A percentile compares a stretch with the other conserved stretches of the same genome.
Conservation (phyloP, 192 early-diverging fungal genomes). For the Coemansia sp. region DNA sequence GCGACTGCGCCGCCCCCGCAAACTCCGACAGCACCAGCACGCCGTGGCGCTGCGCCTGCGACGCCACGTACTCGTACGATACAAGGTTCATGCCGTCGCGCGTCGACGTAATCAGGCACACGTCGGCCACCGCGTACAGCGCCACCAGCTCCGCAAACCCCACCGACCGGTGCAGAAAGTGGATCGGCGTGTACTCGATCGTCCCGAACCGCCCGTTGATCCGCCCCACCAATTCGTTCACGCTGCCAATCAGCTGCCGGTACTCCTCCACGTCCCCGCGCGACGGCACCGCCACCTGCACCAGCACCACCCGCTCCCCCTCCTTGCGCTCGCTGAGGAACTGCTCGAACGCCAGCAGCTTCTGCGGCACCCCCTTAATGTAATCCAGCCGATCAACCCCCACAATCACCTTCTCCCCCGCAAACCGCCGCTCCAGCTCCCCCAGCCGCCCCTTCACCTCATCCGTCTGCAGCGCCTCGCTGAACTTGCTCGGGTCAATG, state of each 20-base stretch:
- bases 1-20: conserved; percentile 97
- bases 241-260: conserved; percentile 86
- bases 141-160: conserved; percentile 93
- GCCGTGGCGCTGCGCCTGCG: conserved; percentile 87
- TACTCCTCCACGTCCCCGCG: conserved; percentile 99
- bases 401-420: conserved; percentile 86
- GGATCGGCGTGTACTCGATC: conserved; percentile 97
- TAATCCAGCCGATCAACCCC: conserved; percentile 99
- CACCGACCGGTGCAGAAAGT: conserved; percentile 97
- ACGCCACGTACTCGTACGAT: conserved; percentile 97
- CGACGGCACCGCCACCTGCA: conserved; percentile 98
- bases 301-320: conserved; percentile 91
- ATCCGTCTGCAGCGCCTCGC: conserved; percentile 73
- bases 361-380: conserved; percentile 99
- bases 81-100: conserved; percentile 99
- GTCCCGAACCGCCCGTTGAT: conserved; percentile 97
- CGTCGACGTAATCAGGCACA: conserved; percentile 95
- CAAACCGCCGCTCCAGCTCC: conserved; percentile 80
- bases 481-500: conserved; percentile 95
- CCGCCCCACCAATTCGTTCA: conserved; percentile 96
- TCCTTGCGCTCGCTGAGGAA: conserved; percentile 88
- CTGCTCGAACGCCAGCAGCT: conserved; percentile 93
- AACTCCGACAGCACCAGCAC: conserved; percentile 97
- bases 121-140: conserved; percentile 95
- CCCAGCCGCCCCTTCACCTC: conserved; percentile 75